Evolutionary conservation across 2,329 filamentous ascomycete genomes (phyloP), one percentile per base, ranked within the genome.

Genomic region (Phialophora expanda): DNA sequence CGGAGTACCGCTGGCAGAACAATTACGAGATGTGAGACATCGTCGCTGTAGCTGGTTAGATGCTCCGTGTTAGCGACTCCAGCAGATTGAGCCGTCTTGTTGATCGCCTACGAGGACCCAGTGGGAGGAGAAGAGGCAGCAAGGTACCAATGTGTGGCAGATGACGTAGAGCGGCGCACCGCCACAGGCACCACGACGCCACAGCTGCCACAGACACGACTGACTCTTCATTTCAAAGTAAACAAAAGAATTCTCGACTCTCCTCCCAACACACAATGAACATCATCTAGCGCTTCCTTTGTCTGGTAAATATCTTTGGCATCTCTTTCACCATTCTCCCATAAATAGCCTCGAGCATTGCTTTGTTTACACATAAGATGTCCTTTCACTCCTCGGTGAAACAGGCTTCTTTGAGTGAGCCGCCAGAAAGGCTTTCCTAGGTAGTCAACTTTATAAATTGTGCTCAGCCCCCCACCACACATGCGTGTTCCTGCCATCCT

Each of bases 11-110:
- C 38, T 44, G 38, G 38, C 48, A 51, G 48, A 51, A 51, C 14
- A n/a, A 51, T 51, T 51, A 51, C 48, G 48, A 51, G 48, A 51
- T 24, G 48, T 51, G 48, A 51, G 48, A 51, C 48, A 51, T 17
- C 1, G 2, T 51, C 24, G 48, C 48, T 26, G 20, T 6, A 51
- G 48, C 20, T 24, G 9, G 48, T 51, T 51, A 26, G 48, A 44
- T 51, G 20, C 48, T 51, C 48, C 48, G 48, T 14, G 22, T 51
- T 22, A 28, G 48, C 3, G 48, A 26, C 9, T 51, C 20, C 11
- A 22, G 20, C 24, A 22, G 48, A 51, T 28, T 51, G 48, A 4
- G 24, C 8, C 32, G 11, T 34, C 32, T 34, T 12, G 32, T 34
- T 34, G 32, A 3, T 34, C 32, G 11, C 32, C 3, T 8, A 0